Base-by-base conservation (phyloP, 164 flowering plant genomes). In the Dillenia suffruticosa region DNA sequence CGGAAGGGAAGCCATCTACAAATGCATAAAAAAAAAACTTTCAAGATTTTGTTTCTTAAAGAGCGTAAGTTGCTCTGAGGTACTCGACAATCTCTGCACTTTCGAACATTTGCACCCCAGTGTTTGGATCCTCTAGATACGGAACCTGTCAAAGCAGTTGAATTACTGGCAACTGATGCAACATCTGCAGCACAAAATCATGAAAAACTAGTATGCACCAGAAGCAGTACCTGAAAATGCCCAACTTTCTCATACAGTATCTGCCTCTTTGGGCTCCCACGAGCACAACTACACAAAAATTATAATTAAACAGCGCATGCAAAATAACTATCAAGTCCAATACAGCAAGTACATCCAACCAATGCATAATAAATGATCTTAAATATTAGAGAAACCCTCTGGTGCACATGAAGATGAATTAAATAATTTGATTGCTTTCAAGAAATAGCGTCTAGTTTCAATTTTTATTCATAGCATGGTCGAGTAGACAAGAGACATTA, bases 21-120 rank as follows among this genome's bases (percentile, higher is more conserved):
- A 16, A 50, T 17, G 44, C n/a, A 52, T 12, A 10, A 9, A 12
- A 63, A 59, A 45, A 24, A 61, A 45, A 10, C 24, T 61, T 26
- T 49, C 57, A 17, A 56, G 46, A 43, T 2, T 58, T 53, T 32
- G 19, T 68, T 65, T 47, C 67, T 73, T 64, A 72, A 54, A 72
- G 71, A 55, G 81, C 79, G 70, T 94, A 94, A 51, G 99, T 91
- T 76, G 90, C 88, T 73, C 58, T 73, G 43, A 95, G 70, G 64
- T 95, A 91, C 14, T 91, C 94, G 40, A 89, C 72, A 55, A 95
- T 91, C 54, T 86, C 94, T 62, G 97, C 99, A 76, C 99, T 95
- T 71, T 95, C 99, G 71, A 91, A 95, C 92, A 85, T 88, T 62
- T 82, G 66, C 44, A 95, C 82, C 24, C 97, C 99, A 17, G 99